Evolutionary conservation across 148 eudicot genomes (phyloP), one percentile per base, ranked within the genome.

Genomic region (Oxyria digyna): DNA sequence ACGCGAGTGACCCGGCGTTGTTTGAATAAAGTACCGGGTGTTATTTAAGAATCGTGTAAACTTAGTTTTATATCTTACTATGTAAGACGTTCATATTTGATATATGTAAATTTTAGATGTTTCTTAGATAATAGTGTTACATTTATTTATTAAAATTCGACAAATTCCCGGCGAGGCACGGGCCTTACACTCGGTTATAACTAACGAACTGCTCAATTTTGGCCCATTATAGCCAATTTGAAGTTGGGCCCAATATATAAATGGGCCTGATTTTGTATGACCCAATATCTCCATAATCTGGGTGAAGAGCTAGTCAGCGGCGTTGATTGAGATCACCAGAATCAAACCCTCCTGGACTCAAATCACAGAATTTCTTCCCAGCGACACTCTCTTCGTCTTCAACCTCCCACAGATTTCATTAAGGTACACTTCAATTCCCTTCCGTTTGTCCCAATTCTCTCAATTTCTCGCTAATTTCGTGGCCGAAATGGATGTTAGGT

Each of bases 261-360:
- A 59, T 31, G 37, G 65, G 65, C 65, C 38, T 15, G 20, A 6
- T 15, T 33, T 59, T 27, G 20, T 29, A 6, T 57, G 37, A 10
- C 62, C 29, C 37, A 27, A 9, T 15, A 26, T 29, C 14, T 15
- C 37, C 37, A 26, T 8, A 27, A 29, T 37, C 64, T 38, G 65
- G 35, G 4, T 57, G 35, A 18, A 57, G 37, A 38, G 41, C 41
- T 8, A 38, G 41, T 59, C 37, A 29, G 65, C 38, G 38, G 65
- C 18, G n/a, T 55, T n/a, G 62, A 33, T 59, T 59, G 18, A 59
- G 65, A 59, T 29, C 65, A 59, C 38, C 65, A 59, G 33, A 55
- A 59, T 59, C 38, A 31, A 26, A 29, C 9, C 65, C 65, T 59
- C 38, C 15, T 14, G 35, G 65, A 31, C 65, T 31, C 65, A 29